Percentiles rank a stretch among this genome's conserved stretches.
Evolutionary conservation across 306 rosid genomes (phyloP).

Genomic region (Chamaecrista fasciculata): DNA sequence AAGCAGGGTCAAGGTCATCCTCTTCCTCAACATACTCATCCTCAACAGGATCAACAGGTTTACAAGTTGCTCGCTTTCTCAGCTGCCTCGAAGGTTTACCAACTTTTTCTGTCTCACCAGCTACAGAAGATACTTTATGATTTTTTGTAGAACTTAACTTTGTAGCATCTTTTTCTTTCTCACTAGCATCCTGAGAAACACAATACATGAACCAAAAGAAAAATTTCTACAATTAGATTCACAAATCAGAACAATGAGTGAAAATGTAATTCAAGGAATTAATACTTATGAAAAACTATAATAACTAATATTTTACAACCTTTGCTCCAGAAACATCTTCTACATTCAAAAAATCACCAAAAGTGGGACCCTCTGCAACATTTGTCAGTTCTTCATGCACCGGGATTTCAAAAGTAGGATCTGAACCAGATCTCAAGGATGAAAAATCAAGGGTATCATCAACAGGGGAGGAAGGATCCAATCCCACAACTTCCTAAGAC

Average conservation of each 20-base stretch:
- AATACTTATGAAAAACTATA: not conserved
- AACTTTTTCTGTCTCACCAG: constrained; percentile 36
- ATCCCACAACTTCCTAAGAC: constrained; percentile 49
- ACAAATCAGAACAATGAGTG: not conserved
- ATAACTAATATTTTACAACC: constrained; percentile 35
- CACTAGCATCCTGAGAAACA: constrained; percentile 38
- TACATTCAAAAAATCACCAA: constrained; percentile 44
- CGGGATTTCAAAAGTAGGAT: constrained; percentile 40
- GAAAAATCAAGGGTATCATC: constrained; percentile 40
- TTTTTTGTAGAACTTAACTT: constrained; percentile 35
- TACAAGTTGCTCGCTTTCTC: constrained; percentile 42
- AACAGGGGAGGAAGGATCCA: constrained; percentile 31
- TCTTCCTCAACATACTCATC: constrained; percentile 33
- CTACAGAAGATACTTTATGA: constrained; percentile 25
- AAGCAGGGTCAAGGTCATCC: constrained; percentile 41
- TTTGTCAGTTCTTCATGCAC: constrained; percentile 43
- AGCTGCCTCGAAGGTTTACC: constrained; percentile 44
- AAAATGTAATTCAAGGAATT: not conserved
- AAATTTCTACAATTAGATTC: constrained; percentile 11
- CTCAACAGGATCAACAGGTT: constrained; percentile 40
- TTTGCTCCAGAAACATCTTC: constrained; percentile 41
- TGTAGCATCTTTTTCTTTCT: constrained; percentile 29
- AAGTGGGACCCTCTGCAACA: constrained; percentile 37
- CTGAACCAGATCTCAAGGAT: constrained; percentile 34
- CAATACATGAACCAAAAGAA: constrained; percentile 24